Percentiles rank a stretch among this genome's conserved stretches.
phyloP scores from a whole-genome alignment of 495 filamentous ascomycete genomes.

The Amorphotheca resinae region DNA sequence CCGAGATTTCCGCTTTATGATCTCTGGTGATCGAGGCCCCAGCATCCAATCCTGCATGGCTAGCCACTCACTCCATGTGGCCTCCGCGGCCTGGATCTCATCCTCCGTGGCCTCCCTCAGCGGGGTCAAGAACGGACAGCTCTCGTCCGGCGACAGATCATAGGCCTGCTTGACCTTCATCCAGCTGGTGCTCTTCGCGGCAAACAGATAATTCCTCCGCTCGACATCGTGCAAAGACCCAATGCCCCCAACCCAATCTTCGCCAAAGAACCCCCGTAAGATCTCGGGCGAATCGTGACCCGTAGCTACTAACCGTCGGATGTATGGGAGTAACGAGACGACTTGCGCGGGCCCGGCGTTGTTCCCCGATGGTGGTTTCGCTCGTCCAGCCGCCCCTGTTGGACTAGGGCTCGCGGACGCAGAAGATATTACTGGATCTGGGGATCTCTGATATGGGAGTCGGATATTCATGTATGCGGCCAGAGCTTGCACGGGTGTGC shows the following conservation, averaged over 20 bases:
- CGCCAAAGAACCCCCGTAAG: conserved; percentile 88
- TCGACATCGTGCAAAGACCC: conserved; percentile 80
- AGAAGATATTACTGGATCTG: conserved; percentile 22
- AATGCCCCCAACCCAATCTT: conserved; percentile 72
- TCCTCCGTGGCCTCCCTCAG: conserved; percentile 58
- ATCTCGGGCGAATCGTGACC: conserved; percentile 79
- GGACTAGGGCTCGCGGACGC: conserved; percentile 8
- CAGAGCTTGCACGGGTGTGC: conserved; percentile 68
- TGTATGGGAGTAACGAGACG: conserved; percentile 75
- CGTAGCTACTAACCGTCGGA: conserved; percentile 81
- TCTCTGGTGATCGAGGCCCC: conserved; percentile 33
- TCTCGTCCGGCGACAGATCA: conserved; percentile 70
- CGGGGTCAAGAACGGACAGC: conserved; percentile 74
- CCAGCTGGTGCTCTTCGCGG: conserved; percentile 86
- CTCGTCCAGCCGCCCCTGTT: conserved; percentile 17
- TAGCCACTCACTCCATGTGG: conserved; percentile 40
- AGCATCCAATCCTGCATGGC: conserved; percentile 24
- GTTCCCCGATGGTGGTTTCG: conserved; percentile 15
- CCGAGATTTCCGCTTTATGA: neutral
- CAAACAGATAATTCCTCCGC: conserved; percentile 87
- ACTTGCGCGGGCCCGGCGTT: conserved; percentile 19
- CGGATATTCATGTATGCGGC: conserved; percentile 84
- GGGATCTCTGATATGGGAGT: conserved; percentile 50
- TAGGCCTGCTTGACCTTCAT: conserved; percentile 77
- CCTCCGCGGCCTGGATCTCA: conserved; percentile 77